Evolutionary conservation across 2,329 filamentous ascomycete species (phyloP).

Genomic region (Malbranchea cinnamomea): DNA sequence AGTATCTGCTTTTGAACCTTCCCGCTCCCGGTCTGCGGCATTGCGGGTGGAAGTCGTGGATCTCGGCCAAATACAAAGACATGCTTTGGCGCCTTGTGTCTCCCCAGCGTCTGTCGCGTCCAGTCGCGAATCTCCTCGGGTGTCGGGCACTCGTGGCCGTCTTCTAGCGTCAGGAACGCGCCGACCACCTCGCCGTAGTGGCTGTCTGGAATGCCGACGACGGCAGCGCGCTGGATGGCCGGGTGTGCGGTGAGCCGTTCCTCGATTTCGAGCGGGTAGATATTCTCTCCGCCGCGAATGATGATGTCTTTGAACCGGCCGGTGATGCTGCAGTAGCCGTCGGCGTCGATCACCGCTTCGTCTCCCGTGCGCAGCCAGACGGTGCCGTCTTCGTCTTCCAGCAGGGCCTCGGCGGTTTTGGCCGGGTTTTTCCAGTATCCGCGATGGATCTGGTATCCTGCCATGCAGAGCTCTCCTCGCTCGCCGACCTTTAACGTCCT

Average conservation of each 20-base stretch:
- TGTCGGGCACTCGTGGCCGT: conserved; percentile 24
- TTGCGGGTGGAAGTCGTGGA: conserved; percentile 30
- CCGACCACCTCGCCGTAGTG: conserved; percentile 61
- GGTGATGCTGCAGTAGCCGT: conserved; percentile 58
- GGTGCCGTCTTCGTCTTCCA: conserved; percentile 43
- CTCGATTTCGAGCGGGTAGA: conserved; percentile 61
- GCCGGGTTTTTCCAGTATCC: conserved; percentile 52
- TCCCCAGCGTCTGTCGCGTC: conserved; percentile 46
- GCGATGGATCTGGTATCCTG: conserved; percentile 56
- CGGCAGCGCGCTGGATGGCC: conserved; percentile 47
- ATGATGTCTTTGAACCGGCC: conserved; percentile 69
- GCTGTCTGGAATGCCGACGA: conserved; percentile 54
- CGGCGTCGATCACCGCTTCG: conserved; percentile 35
- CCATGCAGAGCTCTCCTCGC: conserved; percentile 61
- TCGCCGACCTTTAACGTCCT: conserved; percentile 51
- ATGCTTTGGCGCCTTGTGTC: conserved; percentile 55
- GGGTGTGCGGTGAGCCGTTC: conserved; percentile 54
- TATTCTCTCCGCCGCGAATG: conserved; percentile 60
- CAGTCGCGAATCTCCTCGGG: conserved; percentile 46
- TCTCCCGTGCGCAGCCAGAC: conserved; percentile 54
- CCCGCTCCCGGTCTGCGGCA: conserved; percentile 56
- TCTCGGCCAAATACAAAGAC: conserved; percentile 61
- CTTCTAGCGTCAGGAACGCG: conserved; percentile 37
- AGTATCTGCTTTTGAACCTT: conserved; percentile 52
- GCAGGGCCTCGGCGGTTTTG: conserved; percentile 58